Percentiles rank a stretch among this genome's conserved stretches.
Evolutionary conservation across 768 basidiomycete genomes (phyloP).

Genomic region (Naganishia friedmannii): DNA sequence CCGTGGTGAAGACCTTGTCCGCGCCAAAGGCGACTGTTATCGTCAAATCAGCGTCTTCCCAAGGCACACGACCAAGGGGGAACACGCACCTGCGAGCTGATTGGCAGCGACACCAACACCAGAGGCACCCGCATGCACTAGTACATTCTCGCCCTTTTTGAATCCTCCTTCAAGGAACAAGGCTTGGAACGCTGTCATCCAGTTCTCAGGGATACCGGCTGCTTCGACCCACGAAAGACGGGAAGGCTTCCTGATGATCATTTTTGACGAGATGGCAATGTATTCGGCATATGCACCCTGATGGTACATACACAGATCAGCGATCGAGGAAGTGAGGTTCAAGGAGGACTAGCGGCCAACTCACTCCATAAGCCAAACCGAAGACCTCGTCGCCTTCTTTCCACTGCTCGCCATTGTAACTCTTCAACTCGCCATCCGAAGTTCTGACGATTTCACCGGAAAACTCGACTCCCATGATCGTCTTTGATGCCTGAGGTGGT

Average conservation of each 20-base stretch:
- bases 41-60: neutral
- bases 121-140: conserved; percentile 83
- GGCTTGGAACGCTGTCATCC: conserved; percentile 74
- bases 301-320: neutral
- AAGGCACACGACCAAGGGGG: neutral
- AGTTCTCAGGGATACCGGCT: conserved; percentile 82
- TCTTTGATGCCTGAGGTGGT: conserved; percentile 68
- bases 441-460: conserved; percentile 64
- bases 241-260: conserved; percentile 70
- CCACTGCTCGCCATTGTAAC: conserved; percentile 64
- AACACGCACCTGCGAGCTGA: conserved; percentile 67
- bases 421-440: conserved; percentile 58
- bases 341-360: conserved; percentile 41
- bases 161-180: conserved; percentile 67
- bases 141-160: conserved; percentile 67
- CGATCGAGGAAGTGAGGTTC: neutral
- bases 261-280: conserved; percentile 64
- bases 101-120: conserved; percentile 86
- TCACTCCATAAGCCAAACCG: conserved; percentile 75
- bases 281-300: conserved; percentile 91
- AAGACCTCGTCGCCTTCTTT: conserved; percentile 69
- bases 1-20: conserved; percentile 71
- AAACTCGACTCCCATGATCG: conserved; percentile 83
- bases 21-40: conserved; percentile 34
- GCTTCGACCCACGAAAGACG: conserved; percentile 78